A percentile compares a stretch with the other conserved stretches of the same genome.
Conservation (phyloP, 352 stramenopile genomes). For the Phytopythium cucurbitacearum region DNA sequence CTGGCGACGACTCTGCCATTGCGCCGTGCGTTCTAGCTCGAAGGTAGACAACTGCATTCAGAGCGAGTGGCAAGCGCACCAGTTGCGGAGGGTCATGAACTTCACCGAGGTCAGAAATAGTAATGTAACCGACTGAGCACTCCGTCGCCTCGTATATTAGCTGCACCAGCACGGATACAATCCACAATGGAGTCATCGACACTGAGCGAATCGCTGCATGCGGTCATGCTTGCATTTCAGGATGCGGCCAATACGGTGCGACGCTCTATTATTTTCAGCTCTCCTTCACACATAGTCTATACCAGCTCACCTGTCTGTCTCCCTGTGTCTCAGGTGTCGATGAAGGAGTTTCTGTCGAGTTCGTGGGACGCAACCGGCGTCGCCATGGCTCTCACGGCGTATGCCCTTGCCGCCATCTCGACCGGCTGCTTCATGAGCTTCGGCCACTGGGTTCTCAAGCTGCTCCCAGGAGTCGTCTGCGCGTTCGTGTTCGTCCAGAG, state of each 20-base stretch:
- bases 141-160: neutral
- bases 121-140: neutral
- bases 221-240: constrained; percentile 15
- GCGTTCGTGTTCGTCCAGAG: constrained; percentile 23
- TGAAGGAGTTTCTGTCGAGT: constrained; percentile 29
- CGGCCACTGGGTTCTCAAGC: constrained; percentile 11
- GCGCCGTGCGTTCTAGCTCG: constrained; percentile 5
- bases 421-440: constrained; percentile 27
- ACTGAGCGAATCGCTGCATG: constrained; percentile 20
- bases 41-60: neutral
- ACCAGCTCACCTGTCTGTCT: neutral
- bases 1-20: neutral
- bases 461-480: constrained; percentile 15
- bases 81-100: neutral
- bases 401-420: constrained; percentile 39
- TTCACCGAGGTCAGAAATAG: neutral
- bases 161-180: neutral
- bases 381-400: constrained; percentile 56
- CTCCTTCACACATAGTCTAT: neutral
- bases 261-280: neutral
- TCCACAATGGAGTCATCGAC: constrained; percentile 9
- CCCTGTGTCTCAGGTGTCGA: constrained; percentile 29
- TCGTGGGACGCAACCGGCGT: constrained; percentile 56
- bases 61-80: no score
- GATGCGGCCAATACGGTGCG: constrained; percentile 22